Percentiles rank a stretch among this genome's conserved stretches.
phyloP scores from a whole-genome alignment of 805 yeast genomes.

The Candida rishiriensis region DNA sequence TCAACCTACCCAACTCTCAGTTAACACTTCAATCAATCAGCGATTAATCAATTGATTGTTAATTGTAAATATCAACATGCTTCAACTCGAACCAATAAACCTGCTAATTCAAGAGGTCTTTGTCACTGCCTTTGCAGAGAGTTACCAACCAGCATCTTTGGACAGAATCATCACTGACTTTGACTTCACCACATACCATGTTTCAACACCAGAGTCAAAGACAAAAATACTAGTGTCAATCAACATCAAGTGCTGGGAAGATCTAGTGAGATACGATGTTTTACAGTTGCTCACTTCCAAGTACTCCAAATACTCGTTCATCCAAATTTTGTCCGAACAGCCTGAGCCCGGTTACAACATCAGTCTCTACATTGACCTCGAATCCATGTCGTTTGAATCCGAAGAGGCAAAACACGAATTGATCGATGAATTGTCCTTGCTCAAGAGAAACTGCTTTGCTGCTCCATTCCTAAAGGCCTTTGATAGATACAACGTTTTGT shows the following conservation, averaged over 20 bases:
- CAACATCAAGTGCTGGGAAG: slow-evolving; percentile 72
- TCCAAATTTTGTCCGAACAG: slow-evolving; percentile 30
- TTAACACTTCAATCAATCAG: too few relatives aligned
- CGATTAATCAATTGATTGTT: not conserved
- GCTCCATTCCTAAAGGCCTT: slow-evolving; percentile 92
- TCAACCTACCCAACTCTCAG: too few relatives aligned
- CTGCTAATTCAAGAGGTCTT: slow-evolving; percentile 77
- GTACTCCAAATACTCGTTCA: slow-evolving; percentile 41
- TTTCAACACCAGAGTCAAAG: slow-evolving; percentile 81
- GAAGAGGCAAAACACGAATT: slow-evolving; percentile 49
- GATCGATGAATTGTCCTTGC: slow-evolving; percentile 60
- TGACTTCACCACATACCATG: slow-evolving; percentile 91
- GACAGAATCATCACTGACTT: slow-evolving; percentile 93
- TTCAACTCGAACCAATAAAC: slow-evolving; percentile 82
- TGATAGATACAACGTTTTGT: slow-evolving; percentile 65
- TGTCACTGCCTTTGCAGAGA: slow-evolving; percentile 58
- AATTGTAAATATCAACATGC: slow-evolving; percentile 40
- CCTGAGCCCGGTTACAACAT: slow-evolving; percentile 80
- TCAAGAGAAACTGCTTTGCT: slow-evolving; percentile 85
- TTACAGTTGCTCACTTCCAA: slow-evolving; percentile 46
- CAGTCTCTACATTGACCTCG: slow-evolving; percentile 63
- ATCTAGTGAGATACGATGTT: slow-evolving; percentile 65
- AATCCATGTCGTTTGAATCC: slow-evolving; percentile 17
- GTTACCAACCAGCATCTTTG: slow-evolving; percentile 45
- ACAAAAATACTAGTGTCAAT: slow-evolving; percentile 61